phyloP scores from a whole-genome alignment of 1,284 basidiomycete genomes.

The Microbotryomycetes sp. region DNA sequence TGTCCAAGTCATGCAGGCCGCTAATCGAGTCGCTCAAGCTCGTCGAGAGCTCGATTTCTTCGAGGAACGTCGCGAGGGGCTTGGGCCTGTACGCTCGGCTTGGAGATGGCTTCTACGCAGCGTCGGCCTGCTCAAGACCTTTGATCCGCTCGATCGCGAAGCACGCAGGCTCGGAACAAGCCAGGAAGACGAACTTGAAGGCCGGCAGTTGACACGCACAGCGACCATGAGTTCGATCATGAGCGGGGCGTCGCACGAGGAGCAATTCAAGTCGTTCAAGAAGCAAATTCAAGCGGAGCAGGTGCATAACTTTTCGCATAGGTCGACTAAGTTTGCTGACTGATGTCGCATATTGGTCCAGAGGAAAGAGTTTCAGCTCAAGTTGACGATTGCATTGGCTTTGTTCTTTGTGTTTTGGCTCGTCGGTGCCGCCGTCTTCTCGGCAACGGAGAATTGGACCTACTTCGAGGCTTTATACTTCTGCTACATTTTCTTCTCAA shows the following conservation, averaged over 20 bases:
- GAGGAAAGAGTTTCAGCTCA: not conserved
- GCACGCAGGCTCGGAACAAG: not conserved
- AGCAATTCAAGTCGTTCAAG: conserved; percentile 37
- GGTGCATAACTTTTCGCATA: conserved; percentile 47
- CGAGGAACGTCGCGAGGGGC: not conserved
- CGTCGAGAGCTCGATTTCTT: not conserved
- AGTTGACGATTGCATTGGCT: conserved; percentile 46
- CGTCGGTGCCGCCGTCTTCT: conserved; percentile 55
- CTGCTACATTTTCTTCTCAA: conserved; percentile 47
- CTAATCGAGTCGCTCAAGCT: not conserved
- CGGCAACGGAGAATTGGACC: conserved; percentile 49
- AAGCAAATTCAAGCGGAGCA: conserved; percentile 43
- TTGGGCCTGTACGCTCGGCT: not conserved
- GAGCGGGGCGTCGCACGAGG: conserved; percentile 23
- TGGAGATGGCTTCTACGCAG: not conserved
- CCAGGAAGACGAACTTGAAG: not conserved
- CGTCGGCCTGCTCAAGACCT: not conserved
- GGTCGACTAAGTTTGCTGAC: conserved; percentile 41
- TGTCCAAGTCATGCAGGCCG: not conserved
- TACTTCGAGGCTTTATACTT: conserved; percentile 59
- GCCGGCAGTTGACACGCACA: not conserved
- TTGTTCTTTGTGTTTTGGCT: conserved; percentile 56
- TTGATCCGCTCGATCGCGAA: not conserved
- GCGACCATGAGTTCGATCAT: not conserved
- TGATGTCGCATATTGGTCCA: not conserved